These are phyloP conservation scores for Yamadazyma diddensiae DNA, from an alignment of 1,139 yeast genomes.

Conservation along the genomic window DNA sequence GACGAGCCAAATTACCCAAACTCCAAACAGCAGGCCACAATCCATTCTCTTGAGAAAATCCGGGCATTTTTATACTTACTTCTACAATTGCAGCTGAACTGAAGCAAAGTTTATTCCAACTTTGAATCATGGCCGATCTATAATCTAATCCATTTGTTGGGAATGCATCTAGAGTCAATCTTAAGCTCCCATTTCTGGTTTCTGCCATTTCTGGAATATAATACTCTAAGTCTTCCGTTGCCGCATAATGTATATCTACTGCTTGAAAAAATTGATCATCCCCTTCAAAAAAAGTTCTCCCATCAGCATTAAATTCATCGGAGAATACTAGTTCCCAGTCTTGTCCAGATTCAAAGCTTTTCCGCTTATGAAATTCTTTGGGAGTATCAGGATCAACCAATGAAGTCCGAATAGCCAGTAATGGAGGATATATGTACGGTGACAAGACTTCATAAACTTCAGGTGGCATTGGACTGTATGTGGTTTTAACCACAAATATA, in stretches of 20 bases:
- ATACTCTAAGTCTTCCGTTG: conserved; percentile 31
- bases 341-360: conserved; percentile 14
- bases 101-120: conserved; percentile 31
- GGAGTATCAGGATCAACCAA: conserved; percentile 31
- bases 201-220: conserved; percentile 29
- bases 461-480: conserved; percentile 11
- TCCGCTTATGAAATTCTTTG: conserved; percentile 10
- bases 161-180: conserved; percentile 22
- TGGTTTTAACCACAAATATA: conserved; percentile 9
- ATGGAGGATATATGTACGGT: conserved; percentile 19
- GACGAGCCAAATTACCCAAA: conserved; percentile 29
- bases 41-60: conserved; percentile 22
- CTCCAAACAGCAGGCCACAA: conserved; percentile 36
- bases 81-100: conserved; percentile 26
- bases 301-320: conserved; percentile 30
- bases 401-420: conserved; percentile 22
- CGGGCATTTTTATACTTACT: conserved; percentile 24
- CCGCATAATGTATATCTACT: conserved; percentile 27
- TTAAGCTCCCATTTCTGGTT: conserved; percentile 25
- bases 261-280: conserved; percentile 33
- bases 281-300: conserved; percentile 29
- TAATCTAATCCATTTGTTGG: conserved; percentile 24
- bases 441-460: conserved; percentile 17
- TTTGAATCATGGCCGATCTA: conserved; percentile 30
- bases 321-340: conserved; percentile 28